Conservation (phyloP, 2,329 filamentous ascomycete species). For the Ceratocystis lukuohia region DNA sequence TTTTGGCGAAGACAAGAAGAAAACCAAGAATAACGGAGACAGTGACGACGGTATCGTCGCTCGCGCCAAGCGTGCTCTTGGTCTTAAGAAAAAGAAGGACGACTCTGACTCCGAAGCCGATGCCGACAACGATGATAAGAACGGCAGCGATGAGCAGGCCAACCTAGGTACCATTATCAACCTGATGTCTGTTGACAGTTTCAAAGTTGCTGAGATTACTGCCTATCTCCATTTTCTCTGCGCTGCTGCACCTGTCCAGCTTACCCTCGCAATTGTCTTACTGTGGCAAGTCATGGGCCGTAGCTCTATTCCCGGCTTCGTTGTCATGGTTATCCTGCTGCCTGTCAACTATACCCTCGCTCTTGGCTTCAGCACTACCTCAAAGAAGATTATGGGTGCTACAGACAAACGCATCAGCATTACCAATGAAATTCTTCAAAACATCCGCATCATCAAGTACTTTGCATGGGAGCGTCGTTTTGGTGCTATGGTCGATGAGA, state of each 20-base stretch:
- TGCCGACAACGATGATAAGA: constrained; percentile 27
- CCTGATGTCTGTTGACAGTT: constrained; percentile 97
- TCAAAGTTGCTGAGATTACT: constrained; percentile 92
- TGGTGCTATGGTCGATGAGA: constrained; percentile 73
- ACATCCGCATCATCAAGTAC: constrained; percentile 98
- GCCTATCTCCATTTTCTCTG: constrained; percentile 94
- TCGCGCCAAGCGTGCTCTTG: constrained; percentile 43
- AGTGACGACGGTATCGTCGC: constrained; percentile 31
- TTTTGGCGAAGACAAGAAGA: constrained; percentile 45
- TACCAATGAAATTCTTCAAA: constrained; percentile 92
- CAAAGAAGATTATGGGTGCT: constrained; percentile 81
- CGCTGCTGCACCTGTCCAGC: constrained; percentile 78
- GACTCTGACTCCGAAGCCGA: constrained; percentile 22
- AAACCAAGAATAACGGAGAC: constrained; percentile 28
- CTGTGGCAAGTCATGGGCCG: constrained; percentile 83
- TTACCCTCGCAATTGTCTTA: constrained; percentile 64
- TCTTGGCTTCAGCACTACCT: constrained; percentile 68
- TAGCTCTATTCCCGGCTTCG: constrained; percentile 85
- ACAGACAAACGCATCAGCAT: constrained; percentile 93
- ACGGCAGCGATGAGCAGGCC: constrained; percentile 55
- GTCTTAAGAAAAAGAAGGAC: constrained; percentile 41
- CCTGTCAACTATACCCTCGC: constrained; percentile 86
- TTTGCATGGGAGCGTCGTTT: constrained; percentile 97
- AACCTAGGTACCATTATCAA: constrained; percentile 98
- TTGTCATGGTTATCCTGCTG: constrained; percentile 77